Percentiles rank a stretch among this genome's conserved stretches.
phyloP scores from a whole-genome alignment of 768 basidiomycete genomes.

The Boletus subcaerulescens region DNA sequence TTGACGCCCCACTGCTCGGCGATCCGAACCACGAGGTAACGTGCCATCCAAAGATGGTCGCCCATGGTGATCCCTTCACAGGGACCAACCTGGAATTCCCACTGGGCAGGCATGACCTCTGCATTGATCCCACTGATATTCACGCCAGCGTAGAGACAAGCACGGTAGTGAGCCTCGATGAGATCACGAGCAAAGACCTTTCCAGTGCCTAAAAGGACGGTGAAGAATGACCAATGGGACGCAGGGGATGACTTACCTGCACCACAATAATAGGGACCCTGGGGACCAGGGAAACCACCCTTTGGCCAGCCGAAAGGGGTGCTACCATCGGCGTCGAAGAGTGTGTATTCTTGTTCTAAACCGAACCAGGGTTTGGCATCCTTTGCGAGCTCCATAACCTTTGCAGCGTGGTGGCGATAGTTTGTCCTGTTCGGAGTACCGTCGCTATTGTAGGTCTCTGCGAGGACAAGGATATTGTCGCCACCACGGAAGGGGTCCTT shows the following conservation, averaged over 20 bases:
- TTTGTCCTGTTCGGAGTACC: constrained; percentile 98
- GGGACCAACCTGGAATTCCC: constrained; percentile 99
- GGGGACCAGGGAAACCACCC: constrained; percentile 98
- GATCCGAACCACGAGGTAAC: constrained; percentile 92
- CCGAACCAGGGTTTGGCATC: constrained; percentile 90
- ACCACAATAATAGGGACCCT: constrained; percentile 99
- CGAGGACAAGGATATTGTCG: constrained; percentile 95
- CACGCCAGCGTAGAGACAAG: constrained; percentile 91
- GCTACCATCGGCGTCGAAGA: constrained; percentile 85
- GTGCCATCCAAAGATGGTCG: constrained; percentile 99
- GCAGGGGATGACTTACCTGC: constrained; percentile 55
- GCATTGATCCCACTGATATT: constrained; percentile 99
- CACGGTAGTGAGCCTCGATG: constrained; percentile 98
- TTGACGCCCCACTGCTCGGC: constrained; percentile 98
- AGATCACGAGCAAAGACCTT: constrained; percentile 98
- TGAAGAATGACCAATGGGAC: constrained; percentile 1
- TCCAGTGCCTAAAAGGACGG: constrained; percentile 66
- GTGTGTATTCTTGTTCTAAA: constrained; percentile 98
- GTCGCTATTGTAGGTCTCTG: constrained; percentile 98
- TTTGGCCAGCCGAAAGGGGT: constrained; percentile 95
- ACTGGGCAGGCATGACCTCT: constrained; percentile 99
- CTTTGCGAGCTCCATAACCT: constrained; percentile 93
- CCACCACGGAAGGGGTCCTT: constrained; percentile 99
- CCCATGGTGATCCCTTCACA: constrained; percentile 98
- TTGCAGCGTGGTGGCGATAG: constrained; percentile 89